These are phyloP conservation scores for Carex littledalei DNA, from an alignment of 176 grass and related monocot species.

Conservation along the genomic window DNA sequence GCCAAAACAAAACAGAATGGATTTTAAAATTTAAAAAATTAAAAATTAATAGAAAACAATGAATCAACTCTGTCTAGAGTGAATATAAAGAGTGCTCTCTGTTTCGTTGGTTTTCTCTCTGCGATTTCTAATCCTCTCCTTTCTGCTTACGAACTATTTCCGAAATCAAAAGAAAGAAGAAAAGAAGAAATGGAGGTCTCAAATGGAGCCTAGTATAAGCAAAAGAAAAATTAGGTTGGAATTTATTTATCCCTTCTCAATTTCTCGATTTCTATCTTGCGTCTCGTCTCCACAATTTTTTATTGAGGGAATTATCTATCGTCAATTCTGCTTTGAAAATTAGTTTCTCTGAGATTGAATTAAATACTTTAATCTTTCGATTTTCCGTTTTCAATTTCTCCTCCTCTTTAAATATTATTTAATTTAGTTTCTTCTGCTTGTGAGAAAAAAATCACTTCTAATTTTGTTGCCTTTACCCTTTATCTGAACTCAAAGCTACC, in stretches of 20 bases:
- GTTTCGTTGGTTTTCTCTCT: neutral
- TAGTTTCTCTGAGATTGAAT: neutral
- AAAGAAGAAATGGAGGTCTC: neutral
- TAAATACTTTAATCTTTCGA: neutral
- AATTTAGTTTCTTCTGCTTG: neutral
- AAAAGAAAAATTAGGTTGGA: neutral
- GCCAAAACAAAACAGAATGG: neutral
- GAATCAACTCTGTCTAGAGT: neutral
- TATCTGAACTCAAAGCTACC: neutral
- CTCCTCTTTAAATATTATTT: neutral
- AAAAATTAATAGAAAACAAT: neutral
- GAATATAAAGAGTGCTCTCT: neutral
- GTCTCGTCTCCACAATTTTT: neutral
- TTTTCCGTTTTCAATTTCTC: neutral
- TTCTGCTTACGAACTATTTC: neutral
- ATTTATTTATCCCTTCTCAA: neutral
- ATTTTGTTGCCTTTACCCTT: conserved; percentile 2
- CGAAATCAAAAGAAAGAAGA: neutral
- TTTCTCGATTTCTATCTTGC: neutral
- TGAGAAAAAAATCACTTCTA: conserved; percentile 6
- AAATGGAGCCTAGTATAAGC: neutral
- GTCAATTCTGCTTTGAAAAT: neutral
- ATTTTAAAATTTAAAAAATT: neutral
- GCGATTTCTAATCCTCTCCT: neutral
- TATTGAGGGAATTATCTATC: neutral